Base-by-base conservation (phyloP, 164 flowering plant genomes). In the Akebia trifoliata region DNA sequence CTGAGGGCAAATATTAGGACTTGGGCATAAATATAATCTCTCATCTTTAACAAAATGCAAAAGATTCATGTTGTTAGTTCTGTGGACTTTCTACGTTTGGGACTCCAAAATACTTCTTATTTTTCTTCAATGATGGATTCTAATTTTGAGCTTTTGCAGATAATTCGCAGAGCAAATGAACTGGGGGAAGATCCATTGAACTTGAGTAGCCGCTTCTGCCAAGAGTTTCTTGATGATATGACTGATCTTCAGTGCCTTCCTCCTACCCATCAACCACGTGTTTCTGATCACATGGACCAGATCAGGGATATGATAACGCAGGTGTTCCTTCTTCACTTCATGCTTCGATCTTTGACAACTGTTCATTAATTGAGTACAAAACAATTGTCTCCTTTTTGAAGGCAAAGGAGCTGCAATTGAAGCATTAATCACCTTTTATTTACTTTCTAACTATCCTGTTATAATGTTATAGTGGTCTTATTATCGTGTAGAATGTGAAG, bases 141-240 rank as follows among this genome's bases (percentile, higher is more conserved):
- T 45, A 39, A 64, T 35, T 9, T 57, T 34, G 32, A 12, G 6
- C 7, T n/a, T 48, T 15, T 77, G 45, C 82, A 93, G 97, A 90
- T 93, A 57, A 93, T 93, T 59, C 67, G 68, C 0, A 69, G 89
- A 64, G 95, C 97, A 26, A 87, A 90, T 72, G 97, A 93, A 64
- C 4, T 36, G 38, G 78, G 76, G 12, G 95, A 86, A 58, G 78
- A 93, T 44, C 96, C 99, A 21, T 55, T 78, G 42, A 50, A 45
- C 61, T 71, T 90, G 57, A 93, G 99, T 71, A 59, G 61, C 17
- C 73, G 81, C 11, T 93, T 64, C 64, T 82, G 96, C 71, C 44
- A 84, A 50, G 97, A 87, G 60, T 90, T 84, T 73, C 78, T 76
- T 26, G 37, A 45, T 30, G 97, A 93, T 66, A 81, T 93, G 99